Evolutionary conservation across 768 basidiomycete genomes (phyloP), one percentile per base, ranked within the genome.

Genomic region (Auriscalpium microsporum): DNA sequence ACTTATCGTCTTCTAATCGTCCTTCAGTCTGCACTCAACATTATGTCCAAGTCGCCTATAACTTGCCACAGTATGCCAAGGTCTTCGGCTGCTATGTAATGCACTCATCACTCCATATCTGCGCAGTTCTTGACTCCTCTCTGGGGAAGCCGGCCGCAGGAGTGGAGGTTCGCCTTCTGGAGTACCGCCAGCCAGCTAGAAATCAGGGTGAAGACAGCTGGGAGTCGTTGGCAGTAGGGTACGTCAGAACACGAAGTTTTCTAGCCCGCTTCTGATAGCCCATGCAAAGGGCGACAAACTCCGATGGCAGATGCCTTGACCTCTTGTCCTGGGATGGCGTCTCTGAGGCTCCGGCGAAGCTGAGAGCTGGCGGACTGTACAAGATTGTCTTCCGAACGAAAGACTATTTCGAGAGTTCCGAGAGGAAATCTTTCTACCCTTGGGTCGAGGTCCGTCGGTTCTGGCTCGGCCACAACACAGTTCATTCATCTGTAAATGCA

Each of bases 371-470:
- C 0, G 65, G 67, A 23, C 70, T 80, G 2, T 96, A 96, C 73
- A 95, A 91, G 71, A 78, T 95, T 61, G 75, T 84, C 16, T 95
- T 96, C 75, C 80, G 83, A 66, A 90, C 88, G 2, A 84, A 85
- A 58, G 79, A 82, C 9, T 94, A 94, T 69, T 94, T 94, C 65
- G 81, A 85, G 38, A 69, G 62, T 23, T 78, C 76, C 0, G 77
- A 74, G 16, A 76, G 82, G 47, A 73, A 79, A 55, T 86, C 86
- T 7, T 95, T 96, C 65, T 95, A 93, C 72, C 94, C 94, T 3
- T 85, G 84, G 78, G 86, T 95, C 7, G 93, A 96, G 79, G 93
- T 92, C 62, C 54, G 75, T 62, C 8, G 34, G 13, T 4, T 11
- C 9, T 19, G 46, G 52, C 6, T 16, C 40, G 53, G 33, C 45